Evolutionary conservation across 805 yeast genomes (phyloP), one percentile per base, ranked within the genome.

Genomic region (Myxozyma udenii): DNA sequence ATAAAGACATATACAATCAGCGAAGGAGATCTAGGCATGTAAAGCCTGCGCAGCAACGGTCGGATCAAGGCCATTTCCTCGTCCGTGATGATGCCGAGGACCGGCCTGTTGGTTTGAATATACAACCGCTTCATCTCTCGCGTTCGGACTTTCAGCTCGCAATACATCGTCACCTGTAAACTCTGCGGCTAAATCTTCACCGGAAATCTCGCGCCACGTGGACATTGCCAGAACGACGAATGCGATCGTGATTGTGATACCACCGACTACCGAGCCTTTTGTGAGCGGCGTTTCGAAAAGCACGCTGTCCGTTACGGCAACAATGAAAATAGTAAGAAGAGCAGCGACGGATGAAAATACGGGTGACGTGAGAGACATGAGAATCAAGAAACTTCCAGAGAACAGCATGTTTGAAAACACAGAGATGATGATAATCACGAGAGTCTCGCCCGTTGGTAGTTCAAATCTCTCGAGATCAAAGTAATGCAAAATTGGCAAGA

Each of bases 351-450:
- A 67, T 1, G 93, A 84, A 39, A 88, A 71, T 1, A 88, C 95
- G 0, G 96, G 96, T 2, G 86, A 82, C 0, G 96, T 87, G 50
- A 87, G 74, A 0, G 95, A 83, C 85, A 87, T 85, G 57, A 87
- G 70, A 1, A 88, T 77, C 52, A 87, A 73, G 60, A 88, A 87
- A 28, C 85, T 73, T 5, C 84, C 83, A 33, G 87, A 82, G 66
- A 85, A 87, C 1, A 78, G 60, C 57, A 86, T 70, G 65, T 88
- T 88, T 16, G 85, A 76, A 1, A 78, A 52, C 1, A 84, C 71
- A 1, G 91, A 84, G 1, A 78, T 66, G 1, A 66, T 9, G 5
- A 85, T 74, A 50, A 72, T 74, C 4, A 65, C 39, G 77, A 83
- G 75, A 4, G 66, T 69, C 2, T 61, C 61, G 0, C 72, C 63